Base-by-base conservation (phyloP, 2,329 filamentous ascomycete species). In the Beauveria sp. region DNA sequence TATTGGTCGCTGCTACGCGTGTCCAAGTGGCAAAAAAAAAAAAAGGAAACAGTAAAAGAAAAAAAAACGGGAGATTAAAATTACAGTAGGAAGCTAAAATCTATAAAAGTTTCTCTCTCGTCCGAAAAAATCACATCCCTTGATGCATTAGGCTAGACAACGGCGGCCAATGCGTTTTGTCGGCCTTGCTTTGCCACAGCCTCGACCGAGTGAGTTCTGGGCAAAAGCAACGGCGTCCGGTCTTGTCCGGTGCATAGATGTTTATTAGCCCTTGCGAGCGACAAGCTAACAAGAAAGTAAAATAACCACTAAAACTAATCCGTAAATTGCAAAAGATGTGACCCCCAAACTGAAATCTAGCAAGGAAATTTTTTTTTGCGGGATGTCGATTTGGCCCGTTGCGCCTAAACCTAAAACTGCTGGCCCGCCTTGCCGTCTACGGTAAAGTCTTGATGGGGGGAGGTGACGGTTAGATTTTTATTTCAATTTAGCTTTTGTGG, bases 341-440 rank as follows among this genome's bases (percentile, higher is more conserved):
- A 20, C 18, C 42, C 42, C 42, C 18, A 43, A 43, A 20, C 18
- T 43, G 6, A 43, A 43, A 43, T 10, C 42, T 20, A 43, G 9
- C 42, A 9, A 20, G 7, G 10, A 43, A n/a, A 43, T 9, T 5
- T 43, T 43, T 20, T 50, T 38, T 51, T 40, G 43, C 54, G 54
- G 54, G 54, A 49, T 38, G 54, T 47, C 47, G 54, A 58, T 58
- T 58, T 58, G 26, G 54, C 28, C 54, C 43, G 45, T 56, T 56
- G 4, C 6, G 18, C 20, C 54, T 58, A 58, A 49, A 49, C 54
- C 43, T 26, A 58, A 46, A 56, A 46, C 40, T 45, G 26, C 53
- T n/a, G 10, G 12, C 12, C 12, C 34, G 34, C 34, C 34, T 38
- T 38, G 34, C 34, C 12, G 5, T 38, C 12, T 12, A 38, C 16